These are phyloP conservation scores for Moesziomyces aphidis DNA, from an alignment of 1,284 basidiomycete species.

Conservation along the genomic window DNA sequence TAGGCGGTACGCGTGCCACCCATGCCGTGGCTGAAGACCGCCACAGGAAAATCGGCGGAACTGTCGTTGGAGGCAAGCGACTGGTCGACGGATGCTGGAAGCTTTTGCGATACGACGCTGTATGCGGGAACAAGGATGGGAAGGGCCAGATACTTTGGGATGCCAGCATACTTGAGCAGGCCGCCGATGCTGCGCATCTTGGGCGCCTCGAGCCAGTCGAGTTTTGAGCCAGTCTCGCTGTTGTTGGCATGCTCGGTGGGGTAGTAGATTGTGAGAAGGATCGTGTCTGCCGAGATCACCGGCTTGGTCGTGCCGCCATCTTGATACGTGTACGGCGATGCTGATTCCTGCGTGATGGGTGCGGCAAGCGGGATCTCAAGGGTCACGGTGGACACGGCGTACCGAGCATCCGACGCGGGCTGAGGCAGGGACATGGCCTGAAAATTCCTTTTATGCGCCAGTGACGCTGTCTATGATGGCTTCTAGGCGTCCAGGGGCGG, in stretches of 20 bases:
- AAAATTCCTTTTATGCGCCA: neutral
- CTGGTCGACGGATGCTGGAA: slow-evolving; percentile 27
- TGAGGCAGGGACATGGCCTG: slow-evolving; percentile 32
- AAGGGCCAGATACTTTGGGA: slow-evolving; percentile 52
- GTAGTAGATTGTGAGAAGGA: slow-evolving; percentile 62
- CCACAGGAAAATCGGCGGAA: slow-evolving; percentile 36
- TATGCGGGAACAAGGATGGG: slow-evolving; percentile 52
- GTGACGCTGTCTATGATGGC: neutral
- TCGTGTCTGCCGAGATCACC: slow-evolving; percentile 48
- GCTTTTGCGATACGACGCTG: slow-evolving; percentile 40
- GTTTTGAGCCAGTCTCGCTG: neutral
- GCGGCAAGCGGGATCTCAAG: slow-evolving; percentile 51
- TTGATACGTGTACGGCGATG: slow-evolving; percentile 28
- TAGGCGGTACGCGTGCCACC: slow-evolving; percentile 57
- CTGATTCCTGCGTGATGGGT: slow-evolving; percentile 30
- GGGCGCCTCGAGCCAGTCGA: slow-evolving; percentile 48
- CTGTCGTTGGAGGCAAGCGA: slow-evolving; percentile 15
- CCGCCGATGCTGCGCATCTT: slow-evolving; percentile 48
- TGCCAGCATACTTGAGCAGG: slow-evolving; percentile 58
- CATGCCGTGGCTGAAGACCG: slow-evolving; percentile 60
- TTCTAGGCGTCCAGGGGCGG: too few relatives aligned
- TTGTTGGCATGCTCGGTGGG: slow-evolving; percentile 19
- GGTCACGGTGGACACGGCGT: slow-evolving; percentile 50
- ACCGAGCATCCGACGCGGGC: slow-evolving; percentile 18
- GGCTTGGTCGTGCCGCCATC: slow-evolving; percentile 24